phyloP scores from a whole-genome alignment of 2,329 filamentous ascomycete species.

The Pezicula carpinea region DNA sequence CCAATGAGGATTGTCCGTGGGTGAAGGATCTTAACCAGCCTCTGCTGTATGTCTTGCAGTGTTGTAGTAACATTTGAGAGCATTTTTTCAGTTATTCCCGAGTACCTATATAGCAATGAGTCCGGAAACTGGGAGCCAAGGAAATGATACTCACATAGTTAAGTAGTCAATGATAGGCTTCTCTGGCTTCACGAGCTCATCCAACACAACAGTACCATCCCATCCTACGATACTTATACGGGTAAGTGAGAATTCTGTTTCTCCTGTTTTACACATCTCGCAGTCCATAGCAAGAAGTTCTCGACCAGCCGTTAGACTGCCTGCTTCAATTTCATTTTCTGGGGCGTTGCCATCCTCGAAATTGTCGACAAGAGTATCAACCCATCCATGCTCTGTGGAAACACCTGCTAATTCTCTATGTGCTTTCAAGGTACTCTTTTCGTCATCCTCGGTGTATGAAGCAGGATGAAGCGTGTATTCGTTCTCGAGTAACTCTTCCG shows the following conservation, averaged over 20 bases:
- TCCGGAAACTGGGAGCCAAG: conserved; percentile 8
- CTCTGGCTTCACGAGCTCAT: conserved; percentile 87
- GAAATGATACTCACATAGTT: conserved; percentile 49
- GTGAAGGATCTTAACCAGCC: conserved; percentile 67
- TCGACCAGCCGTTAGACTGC: conserved; percentile 78
- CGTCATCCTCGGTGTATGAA: conserved; percentile 53
- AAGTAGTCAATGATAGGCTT: conserved; percentile 90
- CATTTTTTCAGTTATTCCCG: conserved; percentile 86
- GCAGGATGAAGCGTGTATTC: conserved; percentile 83
- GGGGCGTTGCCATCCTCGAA: conserved; percentile 65
- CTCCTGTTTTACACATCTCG: conserved; percentile 92
- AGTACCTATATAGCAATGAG: conserved; percentile 48
- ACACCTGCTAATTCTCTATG: conserved; percentile 46
- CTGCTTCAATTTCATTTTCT: conserved; percentile 68
- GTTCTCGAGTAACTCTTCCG: conserved; percentile 73
- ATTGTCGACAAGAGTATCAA: conserved; percentile 66
- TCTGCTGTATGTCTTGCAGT: conserved; percentile 74
- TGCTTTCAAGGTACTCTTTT: conserved; percentile 47
- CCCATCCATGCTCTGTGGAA: conserved; percentile 64
- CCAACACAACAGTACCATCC: conserved; percentile 76
- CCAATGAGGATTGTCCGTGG: conserved; percentile 71
- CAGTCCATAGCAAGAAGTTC: conserved; percentile 82
- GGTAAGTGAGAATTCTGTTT: conserved; percentile 76
- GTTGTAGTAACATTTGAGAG: conserved; percentile 80
- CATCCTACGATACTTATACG: conserved; percentile 83